Base-by-base conservation (phyloP, 495 filamentous ascomycete species). In the Wilcoxina mikolae region DNA sequence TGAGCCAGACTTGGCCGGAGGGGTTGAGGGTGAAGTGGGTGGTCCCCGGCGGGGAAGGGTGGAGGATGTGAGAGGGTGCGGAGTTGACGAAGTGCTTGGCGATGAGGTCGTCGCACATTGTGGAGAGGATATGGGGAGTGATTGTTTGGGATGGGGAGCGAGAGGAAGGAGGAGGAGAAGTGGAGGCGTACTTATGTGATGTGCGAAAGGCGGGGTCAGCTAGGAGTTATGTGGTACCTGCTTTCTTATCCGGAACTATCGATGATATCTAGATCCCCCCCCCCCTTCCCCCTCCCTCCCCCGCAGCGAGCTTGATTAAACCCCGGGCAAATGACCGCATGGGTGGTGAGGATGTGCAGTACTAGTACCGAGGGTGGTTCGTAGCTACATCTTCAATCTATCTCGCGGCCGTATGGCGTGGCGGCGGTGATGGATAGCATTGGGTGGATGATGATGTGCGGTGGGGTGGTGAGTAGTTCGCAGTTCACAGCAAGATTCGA, bases 71-170 rank as follows among this genome's bases (percentile, higher is more conserved):
- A 1, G 54, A 56, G 15, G 43, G 29, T 12, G 54, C n/a, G 3
- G 53, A 41, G 17, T 58, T 23, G 29, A 35, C 39, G 24, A 48
- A 58, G 20, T 58, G 56, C 25, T 57, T 31, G 31, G 56, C 56
- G 11, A 58, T 33, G 12, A 58, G 26, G 17, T 51, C 56, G 43
- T 46, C 43, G 23, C 43, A 46, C 43, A 46, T 46, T 12, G n/a
- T 46, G n/a, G 43, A n/a, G n/a, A n/a, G n/a, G n/a, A n/a, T n/a
- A n/a, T n/a, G n/a, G n/a, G n/a, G n/a, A n/a, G n/a, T n/a, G n/a
- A n/a, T n/a, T n/a, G n/a, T n/a, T n/a, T n/a, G n/a, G n/a, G n/a
- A n/a, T n/a, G n/a, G n/a, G n/a, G 12, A 15, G 35, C 20, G 20
- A 15, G 35, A 5, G 15, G 3, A 18, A 39, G 35, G 4, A 39